These are phyloP conservation scores for Microthlaspi erraticum DNA, from an alignment of 345 rosid species.

Conservation along the genomic window DNA sequence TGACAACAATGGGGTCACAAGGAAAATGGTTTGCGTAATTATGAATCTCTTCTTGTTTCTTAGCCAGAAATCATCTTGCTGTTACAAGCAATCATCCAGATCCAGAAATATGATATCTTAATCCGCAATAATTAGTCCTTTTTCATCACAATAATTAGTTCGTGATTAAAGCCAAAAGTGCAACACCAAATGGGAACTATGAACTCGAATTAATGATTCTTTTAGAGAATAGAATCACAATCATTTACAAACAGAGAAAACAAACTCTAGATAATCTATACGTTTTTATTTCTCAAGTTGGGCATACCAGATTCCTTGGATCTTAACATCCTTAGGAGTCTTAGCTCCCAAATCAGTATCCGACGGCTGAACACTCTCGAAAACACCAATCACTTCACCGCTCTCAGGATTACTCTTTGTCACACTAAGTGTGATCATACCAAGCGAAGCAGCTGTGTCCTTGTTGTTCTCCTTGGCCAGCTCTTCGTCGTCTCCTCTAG, in stretches of 20 bases:
- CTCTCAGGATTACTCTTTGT: constrained; percentile 71
- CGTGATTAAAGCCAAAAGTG: constrained; percentile 39
- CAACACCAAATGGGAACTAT: constrained; percentile 19
- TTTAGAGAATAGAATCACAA: constrained; percentile 5
- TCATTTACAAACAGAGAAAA: constrained; percentile 8
- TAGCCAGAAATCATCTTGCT: constrained; percentile 18
- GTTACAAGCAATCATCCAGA: constrained; percentile 36
- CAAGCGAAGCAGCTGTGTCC: constrained; percentile 58
- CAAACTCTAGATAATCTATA: constrained; percentile 14
- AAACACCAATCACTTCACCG: constrained; percentile 80
- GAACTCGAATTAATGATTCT: constrained; percentile 27
- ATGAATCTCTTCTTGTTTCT: constrained; percentile 13
- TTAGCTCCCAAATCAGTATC: constrained; percentile 91
- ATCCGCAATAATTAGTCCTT: constrained; percentile 34
- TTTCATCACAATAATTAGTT: constrained; percentile 30
- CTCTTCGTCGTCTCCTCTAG: constrained; percentile 87
- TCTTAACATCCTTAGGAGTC: constrained; percentile 78
- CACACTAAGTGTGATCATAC: constrained; percentile 73
- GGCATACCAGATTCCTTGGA: constrained; percentile 85
- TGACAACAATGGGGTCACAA: constrained; percentile 21
- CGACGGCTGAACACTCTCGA: constrained; percentile 86
- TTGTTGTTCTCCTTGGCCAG: constrained; percentile 71
- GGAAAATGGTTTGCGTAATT: constrained; percentile 15
- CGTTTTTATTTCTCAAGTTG: constrained; percentile 68
- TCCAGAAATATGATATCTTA: constrained; percentile 41